Evolutionary conservation across 768 basidiomycete species (phyloP), one percentile per base, ranked within the genome.

Genomic region (Hypsizygus marmoreus): DNA sequence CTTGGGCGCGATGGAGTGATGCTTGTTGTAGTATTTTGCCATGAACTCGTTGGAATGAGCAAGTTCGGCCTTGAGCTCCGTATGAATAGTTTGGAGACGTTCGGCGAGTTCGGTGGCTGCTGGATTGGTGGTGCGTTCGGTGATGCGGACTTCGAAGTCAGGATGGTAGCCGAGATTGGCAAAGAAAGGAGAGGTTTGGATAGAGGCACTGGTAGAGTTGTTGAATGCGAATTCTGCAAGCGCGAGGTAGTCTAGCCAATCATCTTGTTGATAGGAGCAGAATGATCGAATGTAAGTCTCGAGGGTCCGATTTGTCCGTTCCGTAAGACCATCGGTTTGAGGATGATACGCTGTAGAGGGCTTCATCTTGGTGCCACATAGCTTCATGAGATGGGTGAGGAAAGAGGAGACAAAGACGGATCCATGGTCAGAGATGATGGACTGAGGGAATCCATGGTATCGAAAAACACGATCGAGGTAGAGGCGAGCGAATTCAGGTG

Each of bases 191-290:
- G 66, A 59, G 30, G 56, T 45, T 25, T 56, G 39, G 28, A 68
- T 71, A 1, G 70, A 62, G 3, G 59, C 14, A 39, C 65, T 65
- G 6, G 48, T 47, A 14, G 49, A 29, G 34, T 71, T 71, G 51
- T 75, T 76, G 58, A 62, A 69, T 1, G 60, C 50, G 50, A 75
- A 75, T 52, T 75, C 67, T 5, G 69, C 67, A n/a, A 74, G 52
- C 0, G 69, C 62, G 1, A 75, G n/a, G n/a, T n/a, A n/a, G n/a
- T n/a, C n/a, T n/a, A n/a, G n/a, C n/a, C n/a, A n/a, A n/a, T n/a
- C 56, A 42, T 75, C 67, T 44, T 74, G 73, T 19, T 72, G 64
- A 24, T 70, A 68, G 0, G 55, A 61, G 39, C 48, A 52, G 33
- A 65, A 74, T 17, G 58, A 49, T 8, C 62, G 63, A 10, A 77